Conservation (phyloP, 768 basidiomycete genomes). For the Naganishia antarctica region DNA sequence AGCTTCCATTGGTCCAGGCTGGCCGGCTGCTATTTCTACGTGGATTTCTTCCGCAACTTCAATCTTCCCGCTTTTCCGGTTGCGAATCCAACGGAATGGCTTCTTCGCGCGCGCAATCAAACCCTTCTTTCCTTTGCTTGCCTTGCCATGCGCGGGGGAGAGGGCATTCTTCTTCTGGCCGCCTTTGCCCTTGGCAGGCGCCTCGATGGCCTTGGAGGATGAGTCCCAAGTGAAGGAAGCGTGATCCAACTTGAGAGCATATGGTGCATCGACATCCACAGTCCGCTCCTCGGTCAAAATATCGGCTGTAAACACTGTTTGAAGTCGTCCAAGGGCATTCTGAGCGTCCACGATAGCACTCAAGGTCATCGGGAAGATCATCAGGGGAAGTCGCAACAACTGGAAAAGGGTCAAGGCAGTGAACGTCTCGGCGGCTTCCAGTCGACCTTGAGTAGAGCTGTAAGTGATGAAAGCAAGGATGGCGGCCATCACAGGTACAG, state of each 20-base stretch:
- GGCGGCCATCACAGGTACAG: conserved; percentile 68
- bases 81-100: conserved; percentile 37
- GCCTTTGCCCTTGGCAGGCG: conserved; percentile 31
- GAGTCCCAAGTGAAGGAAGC: conserved; percentile 85
- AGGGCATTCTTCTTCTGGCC: conserved; percentile 18
- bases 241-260: conserved; percentile 63
- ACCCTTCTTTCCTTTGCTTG: conserved; percentile 47
- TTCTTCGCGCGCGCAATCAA: conserved; percentile 10
- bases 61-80: conserved; percentile 37
- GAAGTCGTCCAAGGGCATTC: conserved; percentile 71
- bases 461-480: conserved; percentile 68
- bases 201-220: conserved; percentile 53
- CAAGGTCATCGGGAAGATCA: conserved; percentile 59
- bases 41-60: conserved; percentile 36
- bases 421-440: conserved; percentile 65
- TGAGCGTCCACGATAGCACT: conserved; percentile 77
- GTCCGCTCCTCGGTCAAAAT: conserved; percentile 59
- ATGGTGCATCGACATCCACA: conserved; percentile 57
- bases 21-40: conserved; percentile 36
- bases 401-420: conserved; percentile 80
- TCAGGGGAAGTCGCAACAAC: conserved; percentile 71
- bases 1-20: conserved; percentile 34
- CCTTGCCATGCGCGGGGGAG: conserved; percentile 14
- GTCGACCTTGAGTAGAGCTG: conserved; percentile 51
- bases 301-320: conserved; percentile 80